These are phyloP conservation scores for Jackrogersella minutella DNA, from an alignment of 495 filamentous ascomycete genomes.

Conservation along the genomic window DNA sequence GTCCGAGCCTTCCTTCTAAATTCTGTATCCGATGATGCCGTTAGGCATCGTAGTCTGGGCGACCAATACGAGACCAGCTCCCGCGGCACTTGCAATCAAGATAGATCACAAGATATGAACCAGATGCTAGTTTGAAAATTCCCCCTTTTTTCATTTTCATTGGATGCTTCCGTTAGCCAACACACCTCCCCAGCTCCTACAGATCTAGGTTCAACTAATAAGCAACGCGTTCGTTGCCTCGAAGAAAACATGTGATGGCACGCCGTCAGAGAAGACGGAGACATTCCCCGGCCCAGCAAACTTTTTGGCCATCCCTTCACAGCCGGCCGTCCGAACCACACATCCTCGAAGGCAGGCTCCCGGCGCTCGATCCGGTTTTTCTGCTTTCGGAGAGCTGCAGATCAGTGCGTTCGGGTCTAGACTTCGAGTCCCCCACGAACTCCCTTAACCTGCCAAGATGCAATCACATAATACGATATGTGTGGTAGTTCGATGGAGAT, in stretches of 20 bases:
- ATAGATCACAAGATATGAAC: background rate
- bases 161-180: background rate
- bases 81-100: background rate
- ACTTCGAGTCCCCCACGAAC: background rate
- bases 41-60: background rate
- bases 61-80: background rate
- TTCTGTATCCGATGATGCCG: background rate
- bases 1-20: background rate
- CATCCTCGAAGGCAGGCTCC: background rate
- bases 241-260: background rate
- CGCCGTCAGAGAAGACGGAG: background rate
- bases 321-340: background rate
- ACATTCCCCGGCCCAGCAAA: background rate
- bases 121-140: background rate
- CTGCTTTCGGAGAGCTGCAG: constrained; percentile 27
- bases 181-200: background rate
- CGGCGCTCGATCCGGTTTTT: background rate
- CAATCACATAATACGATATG: too few species aligned
- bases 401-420: constrained; percentile 8
- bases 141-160: background rate
- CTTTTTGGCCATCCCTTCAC: background rate
- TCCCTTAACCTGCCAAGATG: too few species aligned
- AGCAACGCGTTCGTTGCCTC: background rate
- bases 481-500: too few species aligned
- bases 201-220: too few species aligned